A percentile compares a stretch with the other conserved stretches of the same genome.
These are phyloP conservation scores for Colletotrichum simmondsii DNA, from an alignment of 2,329 filamentous ascomycete species.

Conservation along the genomic window DNA sequence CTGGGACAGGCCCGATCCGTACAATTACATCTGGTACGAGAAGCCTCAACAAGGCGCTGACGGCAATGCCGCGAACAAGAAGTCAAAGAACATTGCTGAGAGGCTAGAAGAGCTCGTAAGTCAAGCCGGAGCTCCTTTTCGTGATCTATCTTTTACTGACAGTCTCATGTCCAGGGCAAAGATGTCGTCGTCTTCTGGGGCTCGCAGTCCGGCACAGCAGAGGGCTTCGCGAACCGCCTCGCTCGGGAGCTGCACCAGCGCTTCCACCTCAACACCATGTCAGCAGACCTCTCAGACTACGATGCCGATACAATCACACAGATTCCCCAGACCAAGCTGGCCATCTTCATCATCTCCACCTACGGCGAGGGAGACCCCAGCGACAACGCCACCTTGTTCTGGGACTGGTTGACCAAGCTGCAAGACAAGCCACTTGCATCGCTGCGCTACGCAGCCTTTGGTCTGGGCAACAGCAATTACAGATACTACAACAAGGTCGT, in stretches of 20 bases:
- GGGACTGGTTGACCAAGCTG: slow-evolving; percentile 41
- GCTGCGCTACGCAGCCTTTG: slow-evolving; percentile 48
- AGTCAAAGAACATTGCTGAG: slow-evolving; percentile 56
- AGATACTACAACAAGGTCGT: slow-evolving; percentile 50
- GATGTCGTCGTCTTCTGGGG: slow-evolving; percentile 55
- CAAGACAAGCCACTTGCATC: slow-evolving; percentile 30
- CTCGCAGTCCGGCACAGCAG: slow-evolving; percentile 59
- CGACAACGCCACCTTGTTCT: slow-evolving; percentile 47
- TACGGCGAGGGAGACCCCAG: slow-evolving; percentile 54
- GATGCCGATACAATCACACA: slow-evolving; percentile 51
- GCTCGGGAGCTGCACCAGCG: slow-evolving; percentile 50
- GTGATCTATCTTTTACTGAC: background rate
- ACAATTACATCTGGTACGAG: slow-evolving; percentile 59
- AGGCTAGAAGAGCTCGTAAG: slow-evolving; percentile 44
- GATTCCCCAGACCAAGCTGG: slow-evolving; percentile 40
- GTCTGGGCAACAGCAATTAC: slow-evolving; percentile 52
- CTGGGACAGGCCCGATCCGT: slow-evolving; percentile 62
- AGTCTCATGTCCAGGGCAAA: background rate
- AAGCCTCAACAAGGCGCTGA: slow-evolving; percentile 48
- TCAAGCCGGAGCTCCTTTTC: no score
- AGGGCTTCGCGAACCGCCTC: slow-evolving; percentile 53
- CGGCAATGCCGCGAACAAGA: slow-evolving; percentile 44
- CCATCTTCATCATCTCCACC: slow-evolving; percentile 50
- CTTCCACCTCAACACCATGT: slow-evolving; percentile 51
- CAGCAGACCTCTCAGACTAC: slow-evolving; percentile 58